Base-by-base conservation (phyloP, 1,139 yeast species). In the Saccharomyces pastorianus region DNA sequence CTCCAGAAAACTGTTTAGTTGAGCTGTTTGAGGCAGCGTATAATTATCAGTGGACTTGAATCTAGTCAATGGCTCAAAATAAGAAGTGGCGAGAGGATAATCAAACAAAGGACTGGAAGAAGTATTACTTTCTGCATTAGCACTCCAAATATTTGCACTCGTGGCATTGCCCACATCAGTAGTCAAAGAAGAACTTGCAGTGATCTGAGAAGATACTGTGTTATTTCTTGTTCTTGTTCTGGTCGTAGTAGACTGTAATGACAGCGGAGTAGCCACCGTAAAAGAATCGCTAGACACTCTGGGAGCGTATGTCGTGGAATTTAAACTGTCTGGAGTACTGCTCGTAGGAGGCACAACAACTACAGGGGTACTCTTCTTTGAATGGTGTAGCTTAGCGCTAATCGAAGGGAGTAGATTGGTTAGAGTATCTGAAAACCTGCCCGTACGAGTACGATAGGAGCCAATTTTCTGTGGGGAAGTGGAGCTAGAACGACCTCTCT, bases 331-430 rank as follows among this genome's bases (percentile, higher is more conserved):
- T 14, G 47, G 47, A 26, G 51, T 49, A 9, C 47, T 31, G 8
- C 31, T 47, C 2, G 48, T 23, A 25, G 50, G 32, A 27, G 51
- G 26, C 23, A 8, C 51, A n/a, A 28, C 28, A 14, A 47, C 26
- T 6, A 48, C 14, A 23, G 44, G 34, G n/a, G 54, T 29, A n/a
- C 34, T 38, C 32, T 56, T 58, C 51, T 54, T 58, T 29, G 59
- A 53, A 44, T 55, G 58, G 28, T 58, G 60, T 25, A 58, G 32
- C 31, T 56, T 58, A 4, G 60, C 60, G 49, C 60, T 58, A n/a
- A 58, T 58, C 4, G 60, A 56, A 14, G 60, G 60, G 23, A 58
- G 32, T 27, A 58, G 46, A 27, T 56, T 58, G 41, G 58, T 58
- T 50, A 58, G 29, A 14, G 60, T 58, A 34, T 53, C 55, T 6